Conservation (phyloP, 148 eudicot species). For the Chenopodium quinoa region DNA sequence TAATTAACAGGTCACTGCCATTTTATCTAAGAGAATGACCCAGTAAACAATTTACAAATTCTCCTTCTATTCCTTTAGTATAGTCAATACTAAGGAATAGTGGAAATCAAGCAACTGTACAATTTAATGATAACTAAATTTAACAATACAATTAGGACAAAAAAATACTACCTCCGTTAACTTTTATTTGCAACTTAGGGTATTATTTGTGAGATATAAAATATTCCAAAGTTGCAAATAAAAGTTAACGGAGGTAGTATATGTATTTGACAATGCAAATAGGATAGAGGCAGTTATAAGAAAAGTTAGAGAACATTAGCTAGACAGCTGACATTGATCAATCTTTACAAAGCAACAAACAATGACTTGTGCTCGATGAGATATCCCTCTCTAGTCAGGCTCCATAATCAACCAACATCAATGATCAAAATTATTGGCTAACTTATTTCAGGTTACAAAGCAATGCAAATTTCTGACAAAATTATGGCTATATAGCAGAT, state of each 20-base stretch:
- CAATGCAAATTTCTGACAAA: background rate
- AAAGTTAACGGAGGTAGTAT: too few species aligned
- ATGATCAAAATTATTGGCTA: background rate
- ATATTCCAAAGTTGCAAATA: too few species aligned
- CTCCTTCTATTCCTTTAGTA: background rate
- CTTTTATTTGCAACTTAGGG: too few species aligned
- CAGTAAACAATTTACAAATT: background rate
- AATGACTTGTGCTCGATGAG: background rate
- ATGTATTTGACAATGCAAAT: background rate
- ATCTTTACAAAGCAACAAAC: background rate
- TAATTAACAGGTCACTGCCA: background rate
- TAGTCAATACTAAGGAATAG: background rate
- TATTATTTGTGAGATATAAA: too few species aligned
- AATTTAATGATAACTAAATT: background rate
- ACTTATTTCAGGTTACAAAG: background rate
- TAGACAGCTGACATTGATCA: background rate
- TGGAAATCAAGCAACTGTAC: background rate
- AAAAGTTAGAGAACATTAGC: background rate
- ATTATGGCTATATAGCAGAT: background rate
- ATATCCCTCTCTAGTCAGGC: background rate
- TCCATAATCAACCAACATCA: background rate
- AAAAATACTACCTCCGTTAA: too few species aligned
- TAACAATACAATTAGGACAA: background rate
- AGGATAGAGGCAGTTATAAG: background rate
- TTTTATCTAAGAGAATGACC: background rate